These are phyloP conservation scores for Paraconiothyrium sp. DNA, from an alignment of 2,329 filamentous ascomycete species.

Conservation along the genomic window DNA sequence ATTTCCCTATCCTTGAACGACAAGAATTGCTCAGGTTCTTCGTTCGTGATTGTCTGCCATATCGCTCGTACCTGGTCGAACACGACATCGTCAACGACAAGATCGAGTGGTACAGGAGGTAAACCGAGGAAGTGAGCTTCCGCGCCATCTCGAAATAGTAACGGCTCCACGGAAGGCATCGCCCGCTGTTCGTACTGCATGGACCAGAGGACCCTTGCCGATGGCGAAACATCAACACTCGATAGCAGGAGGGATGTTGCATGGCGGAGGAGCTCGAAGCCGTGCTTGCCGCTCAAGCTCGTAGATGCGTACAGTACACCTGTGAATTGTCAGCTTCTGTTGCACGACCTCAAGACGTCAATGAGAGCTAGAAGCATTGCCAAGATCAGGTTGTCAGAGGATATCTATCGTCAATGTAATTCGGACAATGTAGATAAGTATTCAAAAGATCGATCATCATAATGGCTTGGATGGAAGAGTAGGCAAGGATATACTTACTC, in stretches of 20 bases:
- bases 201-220: constrained; percentile 60
- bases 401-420: constrained; percentile 81
- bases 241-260: constrained; percentile 57
- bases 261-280: constrained; percentile 49
- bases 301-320: constrained; percentile 68
- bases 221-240: constrained; percentile 43
- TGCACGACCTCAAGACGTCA: not conserved
- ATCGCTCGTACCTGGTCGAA: constrained; percentile 73
- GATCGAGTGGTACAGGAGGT: constrained; percentile 67
- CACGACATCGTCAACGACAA: constrained; percentile 77
- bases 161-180: not conserved
- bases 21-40: constrained; percentile 71
- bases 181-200: constrained; percentile 61
- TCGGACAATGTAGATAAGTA: constrained; percentile 99
- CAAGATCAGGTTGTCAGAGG: constrained; percentile 89
- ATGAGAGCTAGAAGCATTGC: constrained; percentile 28
- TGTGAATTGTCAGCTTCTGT: constrained; percentile 38
- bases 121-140: constrained; percentile 65
- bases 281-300: constrained; percentile 47
- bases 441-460: constrained; percentile 88
- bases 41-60: constrained; percentile 72
- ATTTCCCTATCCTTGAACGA: constrained; percentile 78
- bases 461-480: constrained; percentile 48
- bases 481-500: constrained; percentile 72
- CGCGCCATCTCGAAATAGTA: constrained; percentile 33